These are phyloP conservation scores for Anthracocystis walkeri DNA, from an alignment of 1,284 basidiomycete genomes.

Conservation along the genomic window DNA sequence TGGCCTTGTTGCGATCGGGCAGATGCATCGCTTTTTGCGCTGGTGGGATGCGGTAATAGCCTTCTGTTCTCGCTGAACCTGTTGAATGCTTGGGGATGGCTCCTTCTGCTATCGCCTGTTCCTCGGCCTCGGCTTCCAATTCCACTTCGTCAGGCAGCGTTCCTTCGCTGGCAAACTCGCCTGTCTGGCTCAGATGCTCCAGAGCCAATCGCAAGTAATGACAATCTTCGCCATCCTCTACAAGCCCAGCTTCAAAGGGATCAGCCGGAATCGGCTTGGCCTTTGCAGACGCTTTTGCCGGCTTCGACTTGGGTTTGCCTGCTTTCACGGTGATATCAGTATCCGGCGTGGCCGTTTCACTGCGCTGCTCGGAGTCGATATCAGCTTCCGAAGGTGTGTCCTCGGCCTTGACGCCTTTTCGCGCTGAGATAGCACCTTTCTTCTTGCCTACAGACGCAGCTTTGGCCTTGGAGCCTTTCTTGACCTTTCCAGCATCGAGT, in stretches of 20 bases:
- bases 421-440: conserved; percentile 16
- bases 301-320: conserved; percentile 19
- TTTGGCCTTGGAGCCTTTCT: conserved; percentile 29
- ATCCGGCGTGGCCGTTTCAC: conserved; percentile 26
- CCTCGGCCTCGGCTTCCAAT: conserved; percentile 41
- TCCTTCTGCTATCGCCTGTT: conserved; percentile 62
- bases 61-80: conserved; percentile 89
- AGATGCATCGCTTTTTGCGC: conserved; percentile 89
- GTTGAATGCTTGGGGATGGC: conserved; percentile 74
- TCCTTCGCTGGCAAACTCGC: conserved; percentile 39
- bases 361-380: conserved; percentile 16
- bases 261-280: conserved; percentile 70
- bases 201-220: conserved; percentile 83
- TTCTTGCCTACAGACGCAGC: conserved; percentile 10
- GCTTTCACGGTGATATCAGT: conserved; percentile 7
- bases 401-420: conserved; percentile 22
- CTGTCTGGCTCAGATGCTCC: conserved; percentile 67
- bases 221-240: conserved; percentile 90
- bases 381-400: conserved; percentile 9
- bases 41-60: conserved; percentile 92
- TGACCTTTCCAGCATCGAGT: conserved; percentile 6
- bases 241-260: conserved; percentile 74
- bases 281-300: conserved; percentile 25
- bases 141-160: conserved; percentile 33
- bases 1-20: conserved; percentile 74